Conservation (phyloP, 176 grass and related monocot genomes). For the Cymbopogon citratus region DNA sequence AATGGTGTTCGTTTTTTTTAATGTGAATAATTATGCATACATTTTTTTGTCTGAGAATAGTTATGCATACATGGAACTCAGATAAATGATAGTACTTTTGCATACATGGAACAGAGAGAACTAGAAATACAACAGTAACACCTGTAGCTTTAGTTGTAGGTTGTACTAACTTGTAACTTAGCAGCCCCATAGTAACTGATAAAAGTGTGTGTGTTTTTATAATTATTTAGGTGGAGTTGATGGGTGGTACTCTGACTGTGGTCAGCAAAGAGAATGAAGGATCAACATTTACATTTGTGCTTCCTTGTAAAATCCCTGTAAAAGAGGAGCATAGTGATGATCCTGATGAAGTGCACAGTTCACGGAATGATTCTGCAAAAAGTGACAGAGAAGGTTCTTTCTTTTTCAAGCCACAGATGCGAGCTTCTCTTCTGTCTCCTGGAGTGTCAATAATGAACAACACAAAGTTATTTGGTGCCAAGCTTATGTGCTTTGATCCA, state of each 20-base stretch:
- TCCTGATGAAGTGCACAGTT: constrained; percentile 44
- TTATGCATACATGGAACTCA: constrained; percentile 5
- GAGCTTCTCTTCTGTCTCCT: constrained; percentile 31
- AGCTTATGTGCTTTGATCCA: constrained; percentile 29
- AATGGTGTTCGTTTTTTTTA: neutral
- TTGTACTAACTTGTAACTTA: constrained; percentile 18
- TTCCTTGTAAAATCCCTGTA: constrained; percentile 73
- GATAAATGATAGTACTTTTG: neutral
- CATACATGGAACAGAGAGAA: constrained; percentile 2
- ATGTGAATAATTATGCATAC: neutral
- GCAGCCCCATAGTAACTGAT: neutral
- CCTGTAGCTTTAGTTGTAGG: neutral
- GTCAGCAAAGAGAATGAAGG: constrained; percentile 71
- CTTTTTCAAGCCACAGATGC: constrained; percentile 61
- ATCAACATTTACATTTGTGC: constrained; percentile 75
- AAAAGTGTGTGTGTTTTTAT: constrained; percentile 13
- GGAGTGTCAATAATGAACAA: constrained; percentile 33
- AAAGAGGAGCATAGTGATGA: constrained; percentile 66
- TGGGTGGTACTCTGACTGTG: constrained; percentile 74
- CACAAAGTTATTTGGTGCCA: constrained; percentile 33
- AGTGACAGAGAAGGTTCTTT: constrained; percentile 70
- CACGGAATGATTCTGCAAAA: constrained; percentile 25
- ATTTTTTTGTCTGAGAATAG: neutral
- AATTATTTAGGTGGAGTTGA: constrained; percentile 78
- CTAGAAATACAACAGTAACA: constrained; percentile 1